These are phyloP conservation scores for Leptoxyphium fumago DNA, from an alignment of 2,329 filamentous ascomycete genomes.

Conservation along the genomic window DNA sequence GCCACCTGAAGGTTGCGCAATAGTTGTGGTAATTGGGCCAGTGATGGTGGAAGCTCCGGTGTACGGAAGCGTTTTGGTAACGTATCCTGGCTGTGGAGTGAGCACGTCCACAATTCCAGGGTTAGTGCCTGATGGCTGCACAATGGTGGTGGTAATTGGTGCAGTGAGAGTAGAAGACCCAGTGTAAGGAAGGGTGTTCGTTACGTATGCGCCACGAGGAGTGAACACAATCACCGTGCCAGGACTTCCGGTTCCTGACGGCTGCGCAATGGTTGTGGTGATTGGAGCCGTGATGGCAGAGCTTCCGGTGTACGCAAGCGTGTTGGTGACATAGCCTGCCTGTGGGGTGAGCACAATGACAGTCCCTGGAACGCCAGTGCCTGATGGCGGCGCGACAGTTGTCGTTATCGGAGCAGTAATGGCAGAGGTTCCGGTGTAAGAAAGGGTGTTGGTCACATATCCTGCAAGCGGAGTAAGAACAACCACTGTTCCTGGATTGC, in stretches of 20 bases:
- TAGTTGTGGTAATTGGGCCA: background rate
- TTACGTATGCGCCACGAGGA: background rate
- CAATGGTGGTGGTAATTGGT: conserved; percentile 1
- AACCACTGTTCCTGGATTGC: conserved; percentile 1
- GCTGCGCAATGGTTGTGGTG: background rate
- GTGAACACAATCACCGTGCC: background rate
- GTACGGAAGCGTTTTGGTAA: conserved; percentile 2
- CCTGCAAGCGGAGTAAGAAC: conserved; percentile 1
- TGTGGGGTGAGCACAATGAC: background rate
- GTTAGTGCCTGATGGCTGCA: conserved; percentile 1
- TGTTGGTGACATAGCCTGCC: background rate
- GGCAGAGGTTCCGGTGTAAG: conserved; percentile 1
- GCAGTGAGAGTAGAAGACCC: background rate
- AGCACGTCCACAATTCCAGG: conserved; percentile 2
- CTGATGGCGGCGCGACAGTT: background rate
- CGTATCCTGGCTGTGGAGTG: conserved; percentile 1
- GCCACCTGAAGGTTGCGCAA: background rate
- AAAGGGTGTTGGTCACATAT: conserved; percentile 3
- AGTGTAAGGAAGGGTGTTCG: background rate
- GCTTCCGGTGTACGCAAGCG: background rate
- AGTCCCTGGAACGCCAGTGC: background rate
- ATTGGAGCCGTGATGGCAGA: background rate
- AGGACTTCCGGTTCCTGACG: background rate
- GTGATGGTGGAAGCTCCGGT: background rate
- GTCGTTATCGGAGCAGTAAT: conserved; percentile 2